Percentiles rank a stretch among this genome's conserved stretches.
Conservation (phyloP, 495 filamentous ascomycete genomes). For the Staphylotrichum longicolle region DNA sequence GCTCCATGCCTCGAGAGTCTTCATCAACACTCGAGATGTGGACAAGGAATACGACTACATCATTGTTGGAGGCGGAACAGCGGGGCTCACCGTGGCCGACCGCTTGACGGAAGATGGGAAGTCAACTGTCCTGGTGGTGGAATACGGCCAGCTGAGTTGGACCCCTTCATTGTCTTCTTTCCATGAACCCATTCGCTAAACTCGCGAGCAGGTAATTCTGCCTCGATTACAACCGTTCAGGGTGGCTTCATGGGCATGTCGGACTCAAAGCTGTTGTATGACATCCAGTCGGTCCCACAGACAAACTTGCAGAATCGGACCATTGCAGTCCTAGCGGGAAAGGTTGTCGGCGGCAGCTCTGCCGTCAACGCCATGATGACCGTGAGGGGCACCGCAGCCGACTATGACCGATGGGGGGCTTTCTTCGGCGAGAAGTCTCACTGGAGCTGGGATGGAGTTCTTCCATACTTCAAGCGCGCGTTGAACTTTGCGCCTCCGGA, state of each 20-base stretch:
- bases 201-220: slow-evolving; percentile 21
- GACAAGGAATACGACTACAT: slow-evolving; percentile 68
- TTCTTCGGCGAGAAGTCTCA: slow-evolving; percentile 38
- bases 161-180: background rate
- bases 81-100: slow-evolving; percentile 79
- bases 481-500: slow-evolving; percentile 43
- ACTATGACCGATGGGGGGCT: slow-evolving; percentile 48
- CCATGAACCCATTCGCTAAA: background rate
- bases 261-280: slow-evolving; percentile 30
- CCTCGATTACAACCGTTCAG: slow-evolving; percentile 27
- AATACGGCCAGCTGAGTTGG: slow-evolving; percentile 35
- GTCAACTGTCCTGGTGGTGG: slow-evolving; percentile 52
- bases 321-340: slow-evolving; percentile 46
- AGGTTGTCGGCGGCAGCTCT: slow-evolving; percentile 56
- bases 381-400: slow-evolving; percentile 43
- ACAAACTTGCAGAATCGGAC: slow-evolving; percentile 35
- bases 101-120: slow-evolving; percentile 49
- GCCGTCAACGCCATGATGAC: slow-evolving; percentile 56
- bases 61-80: slow-evolving; percentile 84
- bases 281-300: slow-evolving; percentile 46
- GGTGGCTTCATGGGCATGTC: slow-evolving; percentile 33
- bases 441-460: slow-evolving; percentile 47
- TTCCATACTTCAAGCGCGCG: slow-evolving; percentile 49
- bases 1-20: slow-evolving; percentile 14
- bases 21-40: slow-evolving; percentile 15